phyloP scores from a whole-genome alignment of 176 grass and related monocot genomes.

The Oryza nivara region DNA sequence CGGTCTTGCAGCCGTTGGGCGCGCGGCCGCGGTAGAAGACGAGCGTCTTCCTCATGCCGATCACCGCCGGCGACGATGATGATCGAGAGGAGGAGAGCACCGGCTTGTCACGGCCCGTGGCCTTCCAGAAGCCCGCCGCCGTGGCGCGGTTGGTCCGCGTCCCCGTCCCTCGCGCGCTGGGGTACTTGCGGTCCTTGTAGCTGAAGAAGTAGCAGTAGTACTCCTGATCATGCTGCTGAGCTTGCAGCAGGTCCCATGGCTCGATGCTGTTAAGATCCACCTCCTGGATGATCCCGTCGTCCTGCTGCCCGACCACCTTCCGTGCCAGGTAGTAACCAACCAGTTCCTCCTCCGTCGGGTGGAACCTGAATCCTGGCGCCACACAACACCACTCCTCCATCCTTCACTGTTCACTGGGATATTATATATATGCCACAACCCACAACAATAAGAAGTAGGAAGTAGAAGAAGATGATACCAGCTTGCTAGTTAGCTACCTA shows the following conservation, averaged over 20 bases:
- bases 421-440: background rate
- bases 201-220: conserved; percentile 90
- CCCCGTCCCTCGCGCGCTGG: conserved; percentile 64
- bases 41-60: conserved; percentile 92
- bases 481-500: background rate
- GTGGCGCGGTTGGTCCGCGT: conserved; percentile 86
- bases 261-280: conserved; percentile 81
- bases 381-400: conserved; percentile 49
- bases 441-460: too few relatives aligned
- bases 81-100: conserved; percentile 38
- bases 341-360: conserved; percentile 96
- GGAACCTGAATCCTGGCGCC: conserved; percentile 89
- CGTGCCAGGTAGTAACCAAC: conserved; percentile 80
- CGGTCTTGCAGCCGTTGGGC: conserved; percentile 65
- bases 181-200: conserved; percentile 82
- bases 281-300: conserved; percentile 58
- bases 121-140: conserved; percentile 88
- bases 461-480: background rate
- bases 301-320: conserved; percentile 54
- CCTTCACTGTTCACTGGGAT: too few relatives aligned
- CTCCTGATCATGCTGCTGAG: conserved; percentile 9
- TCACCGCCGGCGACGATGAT: conserved; percentile 30
- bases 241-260: conserved; percentile 90
- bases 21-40: conserved; percentile 85
- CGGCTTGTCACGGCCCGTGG: conserved; percentile 86